Percentiles rank a stretch among this genome's conserved stretches.
Evolutionary conservation across 2,329 filamentous ascomycete genomes (phyloP).

Genomic region (Periconia sp.): DNA sequence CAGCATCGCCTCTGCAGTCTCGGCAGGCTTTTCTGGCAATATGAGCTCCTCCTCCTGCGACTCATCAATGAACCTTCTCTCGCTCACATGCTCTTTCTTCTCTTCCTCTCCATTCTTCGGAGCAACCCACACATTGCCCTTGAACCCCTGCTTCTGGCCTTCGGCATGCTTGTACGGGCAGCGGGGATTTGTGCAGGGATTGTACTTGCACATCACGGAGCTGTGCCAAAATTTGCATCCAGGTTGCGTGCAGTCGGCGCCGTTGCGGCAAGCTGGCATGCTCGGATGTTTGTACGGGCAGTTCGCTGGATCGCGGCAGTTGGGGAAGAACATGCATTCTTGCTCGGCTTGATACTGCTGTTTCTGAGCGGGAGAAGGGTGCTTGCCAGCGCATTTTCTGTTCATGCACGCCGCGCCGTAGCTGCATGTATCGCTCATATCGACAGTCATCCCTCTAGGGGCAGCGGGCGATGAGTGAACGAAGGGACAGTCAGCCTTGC

Average conservation of each 20-base stretch:
- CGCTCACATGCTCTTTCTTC: conserved; percentile 76
- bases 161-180: conserved; percentile 91
- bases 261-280: conserved; percentile 89
- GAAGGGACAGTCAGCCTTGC: conserved; percentile 87
- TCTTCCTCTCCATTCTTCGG: conserved; percentile 46
- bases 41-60: conserved; percentile 73
- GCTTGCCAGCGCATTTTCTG: conserved; percentile 87
- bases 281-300: conserved; percentile 90
- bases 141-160: conserved; percentile 74
- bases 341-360: conserved; percentile 79
- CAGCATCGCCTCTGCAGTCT: conserved; percentile 26
- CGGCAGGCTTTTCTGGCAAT: conserved; percentile 57
- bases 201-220: conserved; percentile 85
- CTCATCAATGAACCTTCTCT: conserved; percentile 85
- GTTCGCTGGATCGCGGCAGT: conserved; percentile 79
- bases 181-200: conserved; percentile 85
- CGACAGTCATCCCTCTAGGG: conserved; percentile 75
- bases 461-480: conserved; percentile 94
- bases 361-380: conserved; percentile 87
- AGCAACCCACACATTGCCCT: conserved; percentile 90
- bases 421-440: conserved; percentile 79
- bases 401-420: conserved; percentile 96
- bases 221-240: conserved; percentile 92
- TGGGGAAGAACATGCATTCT: conserved; percentile 89
- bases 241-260: conserved; percentile 79